These are phyloP conservation scores for Cryptococcus sp. DNA, from an alignment of 1,284 basidiomycete species.

Conservation along the genomic window DNA sequence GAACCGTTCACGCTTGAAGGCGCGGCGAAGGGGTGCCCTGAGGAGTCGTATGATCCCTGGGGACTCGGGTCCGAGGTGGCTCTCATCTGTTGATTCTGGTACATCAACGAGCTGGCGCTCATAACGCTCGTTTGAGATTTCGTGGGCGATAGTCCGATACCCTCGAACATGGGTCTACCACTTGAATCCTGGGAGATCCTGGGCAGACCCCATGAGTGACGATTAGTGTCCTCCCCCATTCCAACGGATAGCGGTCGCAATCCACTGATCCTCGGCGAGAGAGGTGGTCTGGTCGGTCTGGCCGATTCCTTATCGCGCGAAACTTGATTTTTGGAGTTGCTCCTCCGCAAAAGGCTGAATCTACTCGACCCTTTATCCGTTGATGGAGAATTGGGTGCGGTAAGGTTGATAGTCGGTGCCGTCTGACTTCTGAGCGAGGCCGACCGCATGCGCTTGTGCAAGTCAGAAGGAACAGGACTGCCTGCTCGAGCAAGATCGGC, in stretches of 20 bases:
- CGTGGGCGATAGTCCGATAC: slow-evolving; percentile 27
- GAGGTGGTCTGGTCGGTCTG: not conserved
- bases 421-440: slow-evolving; percentile 12
- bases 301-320: not conserved
- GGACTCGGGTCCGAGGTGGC: slow-evolving; percentile 7
- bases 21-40: not conserved
- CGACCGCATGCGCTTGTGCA: slow-evolving; percentile 9
- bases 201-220: slow-evolving; percentile 46
- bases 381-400: slow-evolving; percentile 2
- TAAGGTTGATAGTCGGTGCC: slow-evolving; percentile 5
- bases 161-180: slow-evolving; percentile 22
- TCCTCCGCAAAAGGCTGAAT: slow-evolving; percentile 19
- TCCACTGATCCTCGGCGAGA: slow-evolving; percentile 5
- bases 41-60: not conserved
- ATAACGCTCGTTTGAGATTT: slow-evolving; percentile 7
- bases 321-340: slow-evolving; percentile 16
- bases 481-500: slow-evolving; percentile 12
- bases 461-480: slow-evolving; percentile 9
- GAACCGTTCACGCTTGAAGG: slow-evolving; percentile 5
- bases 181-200: slow-evolving; percentile 27
- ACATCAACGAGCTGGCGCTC: no score
- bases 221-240: slow-evolving; percentile 17
- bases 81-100: slow-evolving; percentile 1
- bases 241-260: slow-evolving; percentile 15
- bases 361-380: slow-evolving; percentile 4